Evolutionary conservation across 176 grass and related monocot species (phyloP), one percentile per base, ranked within the genome.

Genomic region (Triticum monococcum): DNA sequence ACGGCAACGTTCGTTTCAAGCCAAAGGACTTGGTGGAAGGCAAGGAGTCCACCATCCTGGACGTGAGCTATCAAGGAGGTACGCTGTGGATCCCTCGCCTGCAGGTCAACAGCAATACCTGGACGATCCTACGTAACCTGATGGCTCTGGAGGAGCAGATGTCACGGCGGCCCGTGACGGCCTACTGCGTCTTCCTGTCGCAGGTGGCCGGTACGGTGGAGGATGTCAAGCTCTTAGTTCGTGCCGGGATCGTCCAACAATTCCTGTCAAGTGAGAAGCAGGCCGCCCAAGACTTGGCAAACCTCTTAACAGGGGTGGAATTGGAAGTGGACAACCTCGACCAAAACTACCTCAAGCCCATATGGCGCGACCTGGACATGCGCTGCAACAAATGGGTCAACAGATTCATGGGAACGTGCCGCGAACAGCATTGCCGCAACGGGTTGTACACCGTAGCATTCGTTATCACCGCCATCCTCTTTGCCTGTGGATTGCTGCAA

Each of bases 161-260:
- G n/a, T 9, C 14, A 1, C 23, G 14, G 45, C 13, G 2, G 14
- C 35, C 2, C 9, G 63, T 81, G 37, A 81, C 79, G 62, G 79
- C 79, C 6, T 81, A 81, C 63, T 81, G 79, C 40, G 1, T 81
- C 14, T 81, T 66, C 79, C 46, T 81, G 60, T 68, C 79, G 37
- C 40, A 67, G 79, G 1, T 68, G 9, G 62, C 62, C 0, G 2
- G 62, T 14, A 81, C 36, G 24, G 79, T 14, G 20, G 31, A 12
- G 36, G 79, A 81, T 25, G 62, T 81, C 3, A 63, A 16, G 62
- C 79, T 81, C 4, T 40, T 81, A 4, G 7, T 7, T 1, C 9
- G 9, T 0, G 24, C 12, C 2, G 62, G 79, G 6, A 28, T 81
- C 62, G 4, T 81, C 38, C 38, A 46, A 9, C 62, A 81, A 17